Percentiles rank a stretch among this genome's conserved stretches.
phyloP scores from a whole-genome alignment of 2,329 filamentous ascomycete genomes.

The Elsinoe perseae region DNA sequence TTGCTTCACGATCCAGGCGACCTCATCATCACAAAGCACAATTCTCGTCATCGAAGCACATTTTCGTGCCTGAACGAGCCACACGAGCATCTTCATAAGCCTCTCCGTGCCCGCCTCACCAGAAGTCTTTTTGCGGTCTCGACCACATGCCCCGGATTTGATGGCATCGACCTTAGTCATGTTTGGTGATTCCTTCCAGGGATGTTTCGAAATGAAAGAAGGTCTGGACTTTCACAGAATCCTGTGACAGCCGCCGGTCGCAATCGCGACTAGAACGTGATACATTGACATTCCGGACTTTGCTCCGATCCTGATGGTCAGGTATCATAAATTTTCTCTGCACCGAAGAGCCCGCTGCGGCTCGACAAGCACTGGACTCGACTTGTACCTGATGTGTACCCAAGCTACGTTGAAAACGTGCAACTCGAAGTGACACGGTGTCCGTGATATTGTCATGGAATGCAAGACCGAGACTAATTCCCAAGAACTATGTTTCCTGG shows the following conservation, averaged over 20 bases:
- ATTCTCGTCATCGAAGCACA: neutral
- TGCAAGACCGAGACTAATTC: no score
- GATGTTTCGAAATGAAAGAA: neutral
- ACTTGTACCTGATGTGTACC: no score
- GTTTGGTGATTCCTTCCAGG: neutral
- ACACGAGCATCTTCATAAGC: neutral
- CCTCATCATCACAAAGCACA: neutral
- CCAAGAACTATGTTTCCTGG: no score
- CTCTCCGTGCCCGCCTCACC: neutral
- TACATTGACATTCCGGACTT: neutral
- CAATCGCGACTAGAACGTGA: neutral
- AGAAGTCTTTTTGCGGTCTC: neutral
- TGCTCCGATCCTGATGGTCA: no score
- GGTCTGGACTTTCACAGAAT: neutral
- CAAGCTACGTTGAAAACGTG: no score
- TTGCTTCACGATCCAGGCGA: neutral
- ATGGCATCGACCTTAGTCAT: neutral
- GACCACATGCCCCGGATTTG: neutral
- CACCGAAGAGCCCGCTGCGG: no score
- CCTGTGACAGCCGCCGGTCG: neutral
- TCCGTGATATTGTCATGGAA: no score
- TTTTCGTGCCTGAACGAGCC: neutral
- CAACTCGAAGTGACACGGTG: no score
- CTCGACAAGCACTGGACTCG: no score
- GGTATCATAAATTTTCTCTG: no score